A percentile compares a stretch with the other conserved stretches of the same genome.
Conservation (phyloP, 1,284 basidiomycete genomes). For the Earliella scabrosa region DNA sequence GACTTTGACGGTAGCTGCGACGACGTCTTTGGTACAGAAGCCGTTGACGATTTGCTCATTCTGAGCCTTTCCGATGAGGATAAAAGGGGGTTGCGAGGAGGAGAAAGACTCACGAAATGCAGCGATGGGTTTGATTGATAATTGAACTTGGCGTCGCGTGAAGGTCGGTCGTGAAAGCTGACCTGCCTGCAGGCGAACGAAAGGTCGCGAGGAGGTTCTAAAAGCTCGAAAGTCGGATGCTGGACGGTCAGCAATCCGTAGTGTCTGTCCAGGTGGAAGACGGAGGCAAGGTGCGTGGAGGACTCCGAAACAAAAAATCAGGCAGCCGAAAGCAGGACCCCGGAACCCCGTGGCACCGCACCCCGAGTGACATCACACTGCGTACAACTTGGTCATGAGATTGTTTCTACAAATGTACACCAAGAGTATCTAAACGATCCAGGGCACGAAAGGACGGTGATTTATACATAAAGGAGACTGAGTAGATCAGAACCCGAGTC, state of each 20-base stretch:
- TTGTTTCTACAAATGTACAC: too few species aligned
- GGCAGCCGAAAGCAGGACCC: slow-evolving; percentile 28
- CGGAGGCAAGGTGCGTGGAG: slow-evolving; percentile 31
- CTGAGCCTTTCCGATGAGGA: slow-evolving; percentile 41
- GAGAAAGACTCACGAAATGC: slow-evolving; percentile 56
- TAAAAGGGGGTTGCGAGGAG: slow-evolving; percentile 18
- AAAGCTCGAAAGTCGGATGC: slow-evolving; percentile 34
- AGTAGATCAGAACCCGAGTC: too few species aligned
- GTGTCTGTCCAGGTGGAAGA: slow-evolving; percentile 40
- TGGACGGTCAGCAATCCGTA: slow-evolving; percentile 39
- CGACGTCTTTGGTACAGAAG: slow-evolving; percentile 70
- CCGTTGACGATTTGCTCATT: slow-evolving; percentile 87
- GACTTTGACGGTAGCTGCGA: slow-evolving; percentile 73
- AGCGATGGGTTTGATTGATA: slow-evolving; percentile 46
- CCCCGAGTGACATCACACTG: slow-evolving; percentile 18
- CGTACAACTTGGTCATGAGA: too few species aligned
- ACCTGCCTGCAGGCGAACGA: slow-evolving; percentile 89
- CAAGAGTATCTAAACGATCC: too few species aligned
- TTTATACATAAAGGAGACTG: too few species aligned
- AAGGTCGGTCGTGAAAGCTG: slow-evolving; percentile 80
- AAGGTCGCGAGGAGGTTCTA: slow-evolving; percentile 40
- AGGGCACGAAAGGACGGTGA: too few species aligned
- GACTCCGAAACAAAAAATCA: slow-evolving; percentile 38
- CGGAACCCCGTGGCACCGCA: slow-evolving; percentile 22
- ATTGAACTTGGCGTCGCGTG: slow-evolving; percentile 54